These are phyloP conservation scores for Arabidopsis thaliana DNA, from an alignment of 345 rosid species.

Conservation along the genomic window TAIR10.1 NC_003070.9:20557001-20557500, in stretches of 20 bases:
- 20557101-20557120: constrained; percentile 85
- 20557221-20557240: constrained; percentile 94
- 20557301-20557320: not conserved
- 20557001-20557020: not conserved
- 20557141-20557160: constrained; percentile 97
- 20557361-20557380: constrained; percentile 97
- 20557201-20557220: constrained; percentile 93
- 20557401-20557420: constrained; percentile 84
- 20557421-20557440: constrained; percentile 84
- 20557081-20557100: constrained; percentile 74
- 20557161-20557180: constrained; percentile 89
- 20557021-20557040: not conserved
- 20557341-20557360: constrained; percentile 72
- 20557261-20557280: constrained; percentile 72
- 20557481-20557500: constrained; percentile 99
- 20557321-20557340: not conserved
- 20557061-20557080: constrained; percentile 7
- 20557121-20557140: constrained; percentile 92
- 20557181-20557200: constrained; percentile 95
- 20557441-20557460: constrained; percentile 89
- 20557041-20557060: not conserved
- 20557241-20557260: constrained; percentile 94
- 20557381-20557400: constrained; percentile 94
- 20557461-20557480: constrained; percentile 94
- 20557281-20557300: constrained; percentile 10